A percentile compares a stretch with the other conserved stretches of the same genome.
These are phyloP conservation scores for Bisporella sp. DNA, from an alignment of 2,329 filamentous ascomycete genomes.

Conservation along the genomic window DNA sequence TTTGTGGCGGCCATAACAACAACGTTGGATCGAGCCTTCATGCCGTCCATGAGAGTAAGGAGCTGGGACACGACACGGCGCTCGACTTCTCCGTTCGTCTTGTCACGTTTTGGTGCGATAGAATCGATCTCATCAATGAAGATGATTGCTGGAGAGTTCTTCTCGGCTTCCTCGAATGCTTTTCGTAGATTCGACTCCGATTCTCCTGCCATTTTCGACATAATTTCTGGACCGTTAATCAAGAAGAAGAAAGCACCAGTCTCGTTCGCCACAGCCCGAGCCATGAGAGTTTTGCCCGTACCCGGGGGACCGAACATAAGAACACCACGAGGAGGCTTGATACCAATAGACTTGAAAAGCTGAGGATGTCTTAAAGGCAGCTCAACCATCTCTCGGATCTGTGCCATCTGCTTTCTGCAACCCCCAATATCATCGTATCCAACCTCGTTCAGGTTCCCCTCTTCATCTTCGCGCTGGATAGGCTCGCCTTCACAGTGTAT, in stretches of 20 bases:
- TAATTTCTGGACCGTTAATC: conserved; percentile 98
- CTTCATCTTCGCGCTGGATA: conserved; percentile 97
- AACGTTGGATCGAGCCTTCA: conserved; percentile 98
- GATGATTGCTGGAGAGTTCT: conserved; percentile 98
- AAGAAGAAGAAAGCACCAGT: conserved; percentile 99
- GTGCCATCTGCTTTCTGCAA: conserved; percentile 99
- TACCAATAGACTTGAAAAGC: conserved; percentile 99
- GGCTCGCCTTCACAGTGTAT: conserved; percentile 98
- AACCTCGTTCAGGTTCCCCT: conserved; percentile 98
- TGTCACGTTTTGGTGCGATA: conserved; percentile 98
- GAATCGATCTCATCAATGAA: conserved; percentile 99
- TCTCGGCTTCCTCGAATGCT: conserved; percentile 99
- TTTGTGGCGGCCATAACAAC: conserved; percentile 99
- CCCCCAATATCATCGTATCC: conserved; percentile 99
- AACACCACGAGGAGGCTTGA: conserved; percentile 97
- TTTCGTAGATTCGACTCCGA: conserved; percentile 97
- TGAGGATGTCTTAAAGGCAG: conserved; percentile 93
- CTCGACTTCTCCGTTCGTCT: conserved; percentile 98
- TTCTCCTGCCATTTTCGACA: conserved; percentile 99
- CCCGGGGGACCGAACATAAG: conserved; percentile 93
- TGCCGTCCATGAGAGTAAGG: conserved; percentile 96
- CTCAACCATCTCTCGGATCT: conserved; percentile 98
- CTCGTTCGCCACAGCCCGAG: conserved; percentile 96
- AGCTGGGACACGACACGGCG: conserved; percentile 97
- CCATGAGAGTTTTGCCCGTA: conserved; percentile 99